Evolutionary conservation across 768 basidiomycete genomes (phyloP), one percentile per base, ranked within the genome.

Genomic region (Boletus vermiculosoides): DNA sequence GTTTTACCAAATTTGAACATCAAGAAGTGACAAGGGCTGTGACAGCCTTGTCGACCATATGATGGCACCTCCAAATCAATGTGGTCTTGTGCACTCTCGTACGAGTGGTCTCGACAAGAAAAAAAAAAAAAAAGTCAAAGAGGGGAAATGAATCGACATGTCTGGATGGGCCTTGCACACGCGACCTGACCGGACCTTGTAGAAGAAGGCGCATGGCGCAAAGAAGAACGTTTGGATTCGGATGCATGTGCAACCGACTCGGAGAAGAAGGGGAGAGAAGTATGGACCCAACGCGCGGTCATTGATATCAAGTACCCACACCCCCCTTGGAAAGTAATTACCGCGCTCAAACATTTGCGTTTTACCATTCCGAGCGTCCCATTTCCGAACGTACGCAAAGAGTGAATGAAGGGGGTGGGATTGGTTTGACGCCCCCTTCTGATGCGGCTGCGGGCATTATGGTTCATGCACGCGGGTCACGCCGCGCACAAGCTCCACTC

Each of bases 161-260:
- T 15, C 22, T 40, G 30, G 41, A 31, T n/a, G 28, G 9, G n/a
- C n/a, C 42, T 23, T 45, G 9, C 23, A 16, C 45, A 42, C 5
- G 22, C 60, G 55, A 49, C 9, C 22, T 33, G 34, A 50, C 34
- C 60, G 61, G 61, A 63, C 51, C 46, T 52, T 41, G 50, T n/a
- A 7, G 13, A 37, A 18, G 45, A 11, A 18, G 15, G 30, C 52
- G 31, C 44, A 42, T 54, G 52, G 52, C 46, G 4, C 25, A 18
- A 28, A 39, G 47, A 23, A 50, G n/a, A 22, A 13, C 2, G 0
- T 11, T 41, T 36, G 8, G 9, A 41, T 61, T 55, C 48, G 59
- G 48, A 49, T 31, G 18, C n/a, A 5, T 12, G 18, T 22, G 7
- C 51, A 37, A 25, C 60, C 36, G 5, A 49, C 39, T 57, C 31